Percentiles rank a stretch among this genome's conserved stretches.
phyloP scores from a whole-genome alignment of 1,284 basidiomycete species.

The Cerioporus squamosus region DNA sequence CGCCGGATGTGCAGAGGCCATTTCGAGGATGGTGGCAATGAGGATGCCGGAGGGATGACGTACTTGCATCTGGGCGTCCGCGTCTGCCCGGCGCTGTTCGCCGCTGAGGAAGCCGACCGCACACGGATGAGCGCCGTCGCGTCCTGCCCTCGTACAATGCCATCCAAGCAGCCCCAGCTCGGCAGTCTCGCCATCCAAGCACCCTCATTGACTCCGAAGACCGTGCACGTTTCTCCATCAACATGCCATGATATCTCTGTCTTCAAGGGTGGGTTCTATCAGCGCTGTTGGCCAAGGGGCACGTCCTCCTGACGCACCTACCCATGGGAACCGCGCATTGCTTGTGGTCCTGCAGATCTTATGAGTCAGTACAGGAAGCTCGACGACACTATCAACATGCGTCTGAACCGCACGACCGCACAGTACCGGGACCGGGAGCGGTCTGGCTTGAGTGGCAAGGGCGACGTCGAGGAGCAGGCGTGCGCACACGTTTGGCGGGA shows the following conservation, averaged over 20 bases:
- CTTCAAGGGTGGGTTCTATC: slow-evolving; percentile 73
- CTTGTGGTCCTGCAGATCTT: slow-evolving; percentile 58
- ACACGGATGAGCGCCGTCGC: neutral
- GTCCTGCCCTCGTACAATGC: slow-evolving; percentile 37
- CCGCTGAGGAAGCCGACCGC: neutral
- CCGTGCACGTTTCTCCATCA: slow-evolving; percentile 65
- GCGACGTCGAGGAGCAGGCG: slow-evolving; percentile 69
- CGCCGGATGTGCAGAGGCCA: slow-evolving; percentile 2
- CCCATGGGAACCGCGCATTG: slow-evolving; percentile 2
- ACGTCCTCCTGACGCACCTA: neutral
- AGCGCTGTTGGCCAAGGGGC: neutral
- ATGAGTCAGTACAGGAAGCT: slow-evolving; percentile 85
- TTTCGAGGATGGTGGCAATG: slow-evolving; percentile 6
- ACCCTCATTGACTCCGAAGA: slow-evolving; percentile 59
- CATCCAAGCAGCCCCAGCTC: slow-evolving; percentile 56
- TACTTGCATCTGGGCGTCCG: slow-evolving; percentile 16
- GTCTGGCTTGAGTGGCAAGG: slow-evolving; percentile 41
- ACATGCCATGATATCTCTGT: slow-evolving; percentile 81
- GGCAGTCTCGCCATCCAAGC: slow-evolving; percentile 73
- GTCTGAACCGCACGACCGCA: slow-evolving; percentile 83
- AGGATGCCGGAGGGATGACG: slow-evolving; percentile 9
- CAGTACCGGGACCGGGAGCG: slow-evolving; percentile 78
- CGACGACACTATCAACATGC: slow-evolving; percentile 84
- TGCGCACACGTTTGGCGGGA: slow-evolving; percentile 84
- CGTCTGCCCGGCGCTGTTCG: slow-evolving; percentile 1